Conservation (phyloP, 345 rosid genomes). For the Laguncularia racemosa region DNA sequence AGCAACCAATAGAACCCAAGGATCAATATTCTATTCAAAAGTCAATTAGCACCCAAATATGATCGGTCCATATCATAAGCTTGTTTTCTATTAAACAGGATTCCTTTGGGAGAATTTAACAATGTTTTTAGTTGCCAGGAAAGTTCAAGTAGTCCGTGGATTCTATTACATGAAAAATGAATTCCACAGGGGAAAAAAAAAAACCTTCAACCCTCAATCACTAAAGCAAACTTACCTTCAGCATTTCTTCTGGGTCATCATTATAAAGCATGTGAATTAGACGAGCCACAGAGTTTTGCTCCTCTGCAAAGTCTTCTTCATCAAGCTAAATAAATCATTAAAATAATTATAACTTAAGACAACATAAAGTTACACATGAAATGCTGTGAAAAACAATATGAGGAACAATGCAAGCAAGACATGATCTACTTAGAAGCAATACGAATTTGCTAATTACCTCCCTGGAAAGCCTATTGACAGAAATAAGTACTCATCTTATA, state of each 20-base stretch:
- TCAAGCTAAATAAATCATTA: slow-evolving; percentile 34
- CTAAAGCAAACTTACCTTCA: slow-evolving; percentile 40
- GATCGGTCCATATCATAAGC: too few species aligned
- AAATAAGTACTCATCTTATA: background rate
- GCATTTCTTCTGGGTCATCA: slow-evolving; percentile 81
- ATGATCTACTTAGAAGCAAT: background rate
- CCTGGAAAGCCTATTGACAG: background rate
- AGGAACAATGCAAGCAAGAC: background rate
- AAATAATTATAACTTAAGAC: background rate
- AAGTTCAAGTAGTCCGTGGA: too few species aligned
- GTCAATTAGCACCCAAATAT: too few species aligned
- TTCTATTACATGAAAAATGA: too few species aligned
- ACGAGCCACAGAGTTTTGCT: slow-evolving; percentile 84
- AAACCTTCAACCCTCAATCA: background rate
- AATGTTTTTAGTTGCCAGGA: too few species aligned
- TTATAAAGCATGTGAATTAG: slow-evolving; percentile 78
- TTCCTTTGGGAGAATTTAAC: too few species aligned
- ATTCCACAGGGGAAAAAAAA: too few species aligned
- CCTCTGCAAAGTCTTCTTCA: slow-evolving; percentile 91
- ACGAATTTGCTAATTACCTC: background rate
- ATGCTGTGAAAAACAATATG: background rate
- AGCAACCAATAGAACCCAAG: too few species aligned
- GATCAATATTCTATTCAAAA: too few species aligned
- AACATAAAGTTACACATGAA: background rate
- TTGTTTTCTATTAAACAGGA: too few species aligned